Conservation (phyloP, 257 asterid species). For the Linderniella brevidens region DNA sequence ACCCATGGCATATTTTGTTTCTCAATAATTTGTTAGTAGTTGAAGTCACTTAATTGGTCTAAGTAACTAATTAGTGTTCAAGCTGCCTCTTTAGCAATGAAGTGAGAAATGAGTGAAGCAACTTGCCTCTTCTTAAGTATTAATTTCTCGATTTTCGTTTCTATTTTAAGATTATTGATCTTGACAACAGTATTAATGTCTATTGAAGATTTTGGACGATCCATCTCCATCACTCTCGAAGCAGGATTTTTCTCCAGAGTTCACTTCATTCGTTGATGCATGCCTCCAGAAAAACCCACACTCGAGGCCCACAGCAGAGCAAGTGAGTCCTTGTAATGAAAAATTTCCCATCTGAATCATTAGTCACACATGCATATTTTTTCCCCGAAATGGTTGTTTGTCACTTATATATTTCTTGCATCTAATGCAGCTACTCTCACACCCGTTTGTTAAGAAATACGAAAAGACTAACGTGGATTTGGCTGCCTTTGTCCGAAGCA, state of each 20-base stretch:
- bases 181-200: neutral
- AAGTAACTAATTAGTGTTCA: too few species aligned
- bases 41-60: too few species aligned
- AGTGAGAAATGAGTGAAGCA: neutral
- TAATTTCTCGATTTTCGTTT: neutral
- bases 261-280: slow-evolving; percentile 72
- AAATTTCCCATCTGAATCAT: neutral
- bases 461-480: slow-evolving; percentile 47
- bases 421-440: slow-evolving; percentile 59
- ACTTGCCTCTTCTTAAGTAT: neutral
- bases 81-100: too few species aligned
- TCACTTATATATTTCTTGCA: too few species aligned
- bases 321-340: slow-evolving; percentile 30
- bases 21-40: too few species aligned
- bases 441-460: slow-evolving; percentile 61
- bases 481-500: slow-evolving; percentile 67
- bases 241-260: slow-evolving; percentile 58
- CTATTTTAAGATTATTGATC: slow-evolving; percentile 1
- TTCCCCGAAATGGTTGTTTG: too few species aligned
- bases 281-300: slow-evolving; percentile 80
- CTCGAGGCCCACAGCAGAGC: slow-evolving; percentile 85
- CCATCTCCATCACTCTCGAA: slow-evolving; percentile 82
- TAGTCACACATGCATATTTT: neutral
- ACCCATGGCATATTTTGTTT: neutral
- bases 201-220: slow-evolving; percentile 74